Percentiles rank a stretch among this genome's conserved stretches.
Conservation (phyloP, 192 early-diverging fungal species). For the Phlyctochytrium arcticum region DNA sequence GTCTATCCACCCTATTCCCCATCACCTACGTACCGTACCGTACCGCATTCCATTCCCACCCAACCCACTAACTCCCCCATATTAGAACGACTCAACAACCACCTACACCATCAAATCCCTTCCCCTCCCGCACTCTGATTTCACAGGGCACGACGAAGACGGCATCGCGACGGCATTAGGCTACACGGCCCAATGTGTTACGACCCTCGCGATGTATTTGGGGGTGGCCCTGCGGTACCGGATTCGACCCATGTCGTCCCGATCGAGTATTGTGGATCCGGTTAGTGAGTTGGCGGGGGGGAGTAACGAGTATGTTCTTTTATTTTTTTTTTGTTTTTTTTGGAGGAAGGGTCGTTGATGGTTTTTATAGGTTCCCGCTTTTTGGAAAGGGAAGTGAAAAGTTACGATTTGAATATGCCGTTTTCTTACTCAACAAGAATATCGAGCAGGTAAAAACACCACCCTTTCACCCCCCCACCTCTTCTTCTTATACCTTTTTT, state of each 20-base stretch:
- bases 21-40: slow-evolving; percentile 17
- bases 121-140: slow-evolving; percentile 39
- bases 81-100: background rate
- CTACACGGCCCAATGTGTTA: slow-evolving; percentile 61
- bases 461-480: background rate
- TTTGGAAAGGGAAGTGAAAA: slow-evolving; percentile 63
- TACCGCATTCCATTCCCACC: background rate
- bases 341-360: background rate
- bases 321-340: background rate
- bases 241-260: slow-evolving; percentile 69
- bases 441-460: slow-evolving; percentile 66
- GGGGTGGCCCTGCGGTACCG: slow-evolving; percentile 69
- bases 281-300: slow-evolving; percentile 26
- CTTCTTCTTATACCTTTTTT: background rate
- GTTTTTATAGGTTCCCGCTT: slow-evolving; percentile 64
- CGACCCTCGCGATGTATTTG: slow-evolving; percentile 68
- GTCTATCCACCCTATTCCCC: slow-evolving; percentile 29
- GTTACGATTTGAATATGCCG: slow-evolving; percentile 74
- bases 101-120: slow-evolving; percentile 31
- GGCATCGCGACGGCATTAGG: slow-evolving; percentile 65
- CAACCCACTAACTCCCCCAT: background rate
- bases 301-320: slow-evolving; percentile 32
- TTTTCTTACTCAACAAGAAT: slow-evolving; percentile 81
- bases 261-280: slow-evolving; percentile 54
- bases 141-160: slow-evolving; percentile 46